Percentiles rank a stretch among this genome's conserved stretches.
phyloP scores from a whole-genome alignment of 2,329 filamentous ascomycete genomes.

The Clonostachys chloroleuca region DNA sequence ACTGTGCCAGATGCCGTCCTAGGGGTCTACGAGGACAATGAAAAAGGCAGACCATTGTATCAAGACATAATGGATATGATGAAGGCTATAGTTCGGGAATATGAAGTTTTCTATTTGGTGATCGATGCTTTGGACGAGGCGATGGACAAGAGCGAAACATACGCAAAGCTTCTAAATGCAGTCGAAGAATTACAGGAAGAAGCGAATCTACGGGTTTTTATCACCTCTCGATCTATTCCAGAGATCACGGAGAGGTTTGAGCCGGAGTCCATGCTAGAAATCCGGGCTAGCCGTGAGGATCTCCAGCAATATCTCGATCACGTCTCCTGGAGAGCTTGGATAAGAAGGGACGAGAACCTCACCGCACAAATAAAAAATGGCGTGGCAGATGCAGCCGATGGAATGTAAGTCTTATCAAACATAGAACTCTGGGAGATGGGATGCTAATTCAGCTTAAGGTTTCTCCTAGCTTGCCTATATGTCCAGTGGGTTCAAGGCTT shows the following conservation, averaged over 20 bases:
- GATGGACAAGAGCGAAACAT: neutral
- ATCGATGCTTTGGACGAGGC: slow-evolving; percentile 18
- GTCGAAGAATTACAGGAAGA: neutral
- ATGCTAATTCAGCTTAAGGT: slow-evolving; percentile 1
- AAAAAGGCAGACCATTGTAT: too few species aligned
- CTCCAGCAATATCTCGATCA: slow-evolving; percentile 4
- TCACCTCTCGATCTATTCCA: slow-evolving; percentile 8
- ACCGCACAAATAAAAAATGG: slow-evolving; percentile 4
- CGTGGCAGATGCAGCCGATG: slow-evolving; percentile 1
- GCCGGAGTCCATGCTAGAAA: neutral
- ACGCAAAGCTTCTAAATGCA: neutral
- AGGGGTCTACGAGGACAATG: too few species aligned
- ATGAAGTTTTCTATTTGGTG: slow-evolving; percentile 5
- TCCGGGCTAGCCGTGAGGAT: slow-evolving; percentile 6
- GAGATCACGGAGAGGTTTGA: slow-evolving; percentile 4
- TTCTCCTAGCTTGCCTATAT: slow-evolving; percentile 10
- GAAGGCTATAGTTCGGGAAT: too few species aligned
- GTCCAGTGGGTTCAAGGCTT: slow-evolving; percentile 9
- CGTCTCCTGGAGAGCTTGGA: slow-evolving; percentile 1
- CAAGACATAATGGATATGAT: too few species aligned
- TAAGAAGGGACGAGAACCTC: neutral
- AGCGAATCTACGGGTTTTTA: slow-evolving; percentile 3
- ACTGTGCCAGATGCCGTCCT: too few species aligned
- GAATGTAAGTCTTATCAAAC: slow-evolving; percentile 2
- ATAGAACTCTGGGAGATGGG: neutral